Conservation (phyloP, 805 yeast species). For the Starmerella sp. region DNA sequence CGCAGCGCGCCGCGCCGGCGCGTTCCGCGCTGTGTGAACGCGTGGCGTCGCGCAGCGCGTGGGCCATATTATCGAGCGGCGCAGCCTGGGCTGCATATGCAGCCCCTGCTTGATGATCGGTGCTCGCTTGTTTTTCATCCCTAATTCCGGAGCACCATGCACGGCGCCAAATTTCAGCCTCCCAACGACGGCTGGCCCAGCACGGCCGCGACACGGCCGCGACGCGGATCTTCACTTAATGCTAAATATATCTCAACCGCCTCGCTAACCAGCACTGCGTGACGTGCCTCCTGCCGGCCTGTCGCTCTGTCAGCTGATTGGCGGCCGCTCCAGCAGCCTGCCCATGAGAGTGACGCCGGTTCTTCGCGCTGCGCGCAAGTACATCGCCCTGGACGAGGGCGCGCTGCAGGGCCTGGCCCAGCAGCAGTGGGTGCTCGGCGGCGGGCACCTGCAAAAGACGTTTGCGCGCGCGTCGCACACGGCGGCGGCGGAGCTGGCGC, state of each 20-base stretch:
- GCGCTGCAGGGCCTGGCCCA: conserved; percentile 3
- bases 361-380: neutral
- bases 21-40: no score
- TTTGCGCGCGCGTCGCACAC: conserved; percentile 20
- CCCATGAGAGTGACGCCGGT: neutral
- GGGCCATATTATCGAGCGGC: neutral
- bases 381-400: neutral
- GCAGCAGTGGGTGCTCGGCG: conserved; percentile 11
- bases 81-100: neutral
- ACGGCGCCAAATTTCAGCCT: no score
- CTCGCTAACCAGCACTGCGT: no score
- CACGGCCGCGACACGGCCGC: no score
- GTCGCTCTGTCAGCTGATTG: neutral
- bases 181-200: no score
- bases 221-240: neutral
- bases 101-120: neutral
- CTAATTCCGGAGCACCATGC: neutral
- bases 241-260: no score
- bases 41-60: no score
- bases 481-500: conserved; percentile 20
- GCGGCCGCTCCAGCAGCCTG: no score
- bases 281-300: neutral
- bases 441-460: conserved; percentile 12
- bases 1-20: no score
- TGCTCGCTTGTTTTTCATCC: neutral